phyloP scores from a whole-genome alignment of 805 yeast species.

The Metschnikowia similis region DNA sequence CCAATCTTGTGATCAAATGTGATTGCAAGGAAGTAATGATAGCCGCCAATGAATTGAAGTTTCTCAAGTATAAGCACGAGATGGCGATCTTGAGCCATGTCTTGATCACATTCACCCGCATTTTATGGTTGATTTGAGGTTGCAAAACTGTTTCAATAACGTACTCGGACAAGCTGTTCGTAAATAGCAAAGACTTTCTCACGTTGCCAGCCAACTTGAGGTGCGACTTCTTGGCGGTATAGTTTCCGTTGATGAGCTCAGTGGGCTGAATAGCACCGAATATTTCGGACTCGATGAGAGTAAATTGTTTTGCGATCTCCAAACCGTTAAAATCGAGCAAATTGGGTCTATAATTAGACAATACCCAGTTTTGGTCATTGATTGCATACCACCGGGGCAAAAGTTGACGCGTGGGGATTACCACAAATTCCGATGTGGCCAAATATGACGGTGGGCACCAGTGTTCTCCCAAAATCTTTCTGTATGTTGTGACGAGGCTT shows the following conservation, averaged over 20 bases:
- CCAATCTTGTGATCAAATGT: slow-evolving; percentile 60
- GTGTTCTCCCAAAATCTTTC: slow-evolving; percentile 47
- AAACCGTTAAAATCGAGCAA: slow-evolving; percentile 60
- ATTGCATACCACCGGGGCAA: slow-evolving; percentile 47
- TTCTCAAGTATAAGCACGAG: slow-evolving; percentile 67
- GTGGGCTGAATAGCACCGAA: slow-evolving; percentile 60
- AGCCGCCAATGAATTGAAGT: slow-evolving; percentile 75
- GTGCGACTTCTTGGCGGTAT: slow-evolving; percentile 54
- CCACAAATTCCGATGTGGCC: slow-evolving; percentile 27
- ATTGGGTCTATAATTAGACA: slow-evolving; percentile 49
- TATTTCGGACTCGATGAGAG: slow-evolving; percentile 64
- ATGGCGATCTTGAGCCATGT: slow-evolving; percentile 73
- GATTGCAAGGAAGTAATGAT: slow-evolving; percentile 74
- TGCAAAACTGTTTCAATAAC: slow-evolving; percentile 66
- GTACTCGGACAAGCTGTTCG: slow-evolving; percentile 67
- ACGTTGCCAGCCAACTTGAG: slow-evolving; percentile 61
- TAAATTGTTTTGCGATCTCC: slow-evolving; percentile 73
- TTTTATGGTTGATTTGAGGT: slow-evolving; percentile 44
- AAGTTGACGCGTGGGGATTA: slow-evolving; percentile 31
- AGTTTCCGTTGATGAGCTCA: slow-evolving; percentile 64
- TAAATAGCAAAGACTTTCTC: slow-evolving; percentile 56
- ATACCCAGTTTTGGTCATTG: slow-evolving; percentile 56
- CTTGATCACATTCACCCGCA: slow-evolving; percentile 52
- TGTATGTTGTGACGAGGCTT: slow-evolving; percentile 46
- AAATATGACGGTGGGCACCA: slow-evolving; percentile 39